A percentile compares a stretch with the other conserved stretches of the same genome.
phyloP scores from a whole-genome alignment of 140 eudicot species.

The Erigeron philadelphicus region DNA sequence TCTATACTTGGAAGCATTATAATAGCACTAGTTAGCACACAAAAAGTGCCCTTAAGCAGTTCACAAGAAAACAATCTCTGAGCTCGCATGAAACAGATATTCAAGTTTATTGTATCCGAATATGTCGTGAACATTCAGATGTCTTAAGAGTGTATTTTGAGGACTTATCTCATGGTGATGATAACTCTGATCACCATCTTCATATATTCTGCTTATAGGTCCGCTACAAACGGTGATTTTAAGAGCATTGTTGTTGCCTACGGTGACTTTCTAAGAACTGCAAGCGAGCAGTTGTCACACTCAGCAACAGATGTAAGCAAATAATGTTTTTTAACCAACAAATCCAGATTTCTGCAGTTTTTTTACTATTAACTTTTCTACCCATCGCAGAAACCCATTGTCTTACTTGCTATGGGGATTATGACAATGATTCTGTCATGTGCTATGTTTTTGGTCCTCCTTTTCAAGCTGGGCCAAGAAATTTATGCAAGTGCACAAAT shows the following conservation, averaged over 20 bases:
- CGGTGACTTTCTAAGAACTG: constrained; percentile 45
- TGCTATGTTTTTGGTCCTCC: constrained; percentile 49
- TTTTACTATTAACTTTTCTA: background rate
- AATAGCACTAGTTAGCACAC: background rate
- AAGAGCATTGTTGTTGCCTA: constrained; percentile 42
- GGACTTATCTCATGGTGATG: background rate
- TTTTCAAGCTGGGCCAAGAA: constrained; percentile 39
- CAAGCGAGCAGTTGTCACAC: constrained; percentile 74
- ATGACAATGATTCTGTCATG: constrained; percentile 70
- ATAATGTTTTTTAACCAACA: constrained; percentile 11
- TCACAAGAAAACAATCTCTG: background rate
- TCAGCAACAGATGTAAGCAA: constrained; percentile 80
- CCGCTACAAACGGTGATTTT: constrained; percentile 37
- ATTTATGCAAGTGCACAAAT: constrained; percentile 23
- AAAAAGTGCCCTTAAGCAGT: background rate
- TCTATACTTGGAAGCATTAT: background rate
- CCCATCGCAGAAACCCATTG: constrained; percentile 69
- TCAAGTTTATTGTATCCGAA: constrained; percentile 15
- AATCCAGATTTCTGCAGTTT: constrained; percentile 1
- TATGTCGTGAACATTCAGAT: background rate
- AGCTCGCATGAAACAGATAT: constrained; percentile 4
- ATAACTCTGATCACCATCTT: constrained; percentile 21
- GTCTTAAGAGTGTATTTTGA: background rate
- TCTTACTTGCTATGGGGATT: constrained; percentile 55
- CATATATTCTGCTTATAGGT: constrained; percentile 30